Evolutionary conservation across 2,329 filamentous ascomycete species (phyloP).

Genomic region (Paracorniculantispora psalliotae): DNA sequence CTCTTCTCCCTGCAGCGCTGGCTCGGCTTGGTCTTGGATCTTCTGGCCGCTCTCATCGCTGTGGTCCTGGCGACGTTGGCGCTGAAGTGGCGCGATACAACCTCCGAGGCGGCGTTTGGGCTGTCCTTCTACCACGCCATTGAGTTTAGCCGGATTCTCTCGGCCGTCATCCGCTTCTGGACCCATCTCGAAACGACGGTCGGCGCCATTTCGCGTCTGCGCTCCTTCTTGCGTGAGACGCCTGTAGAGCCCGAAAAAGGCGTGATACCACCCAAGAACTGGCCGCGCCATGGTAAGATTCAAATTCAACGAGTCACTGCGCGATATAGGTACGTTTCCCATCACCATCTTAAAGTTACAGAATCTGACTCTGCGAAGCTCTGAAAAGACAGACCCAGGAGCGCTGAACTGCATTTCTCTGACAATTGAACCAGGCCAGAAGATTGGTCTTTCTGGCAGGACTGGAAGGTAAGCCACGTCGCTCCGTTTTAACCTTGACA

Average conservation of each 20-base stretch:
- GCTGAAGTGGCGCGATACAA: background rate
- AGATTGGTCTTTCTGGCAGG: slow-evolving; percentile 28
- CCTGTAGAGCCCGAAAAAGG: background rate
- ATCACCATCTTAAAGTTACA: background rate
- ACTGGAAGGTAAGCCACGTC: slow-evolving; percentile 22
- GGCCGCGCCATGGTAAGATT: background rate
- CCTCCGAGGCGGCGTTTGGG: background rate
- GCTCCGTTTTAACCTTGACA: background rate
- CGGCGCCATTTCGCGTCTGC: background rate
- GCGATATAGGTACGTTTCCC: background rate
- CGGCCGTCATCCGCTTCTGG: background rate
- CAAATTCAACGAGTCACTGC: background rate
- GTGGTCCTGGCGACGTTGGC: background rate
- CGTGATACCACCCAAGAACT: background rate
- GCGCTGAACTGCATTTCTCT: slow-evolving; percentile 22
- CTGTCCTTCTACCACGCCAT: background rate
- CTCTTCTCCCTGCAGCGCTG: slow-evolving; percentile 40
- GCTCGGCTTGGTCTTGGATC: background rate
- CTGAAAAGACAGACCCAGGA: slow-evolving; percentile 4
- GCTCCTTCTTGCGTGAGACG: background rate
- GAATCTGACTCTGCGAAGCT: too few relatives aligned
- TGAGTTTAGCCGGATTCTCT: background rate
- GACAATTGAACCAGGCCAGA: slow-evolving; percentile 22
- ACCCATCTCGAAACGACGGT: background rate
- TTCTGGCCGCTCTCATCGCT: background rate